Evolutionary conservation across 1,139 yeast species (phyloP), one percentile per base, ranked within the genome.

Genomic region (Pichia sp.): DNA sequence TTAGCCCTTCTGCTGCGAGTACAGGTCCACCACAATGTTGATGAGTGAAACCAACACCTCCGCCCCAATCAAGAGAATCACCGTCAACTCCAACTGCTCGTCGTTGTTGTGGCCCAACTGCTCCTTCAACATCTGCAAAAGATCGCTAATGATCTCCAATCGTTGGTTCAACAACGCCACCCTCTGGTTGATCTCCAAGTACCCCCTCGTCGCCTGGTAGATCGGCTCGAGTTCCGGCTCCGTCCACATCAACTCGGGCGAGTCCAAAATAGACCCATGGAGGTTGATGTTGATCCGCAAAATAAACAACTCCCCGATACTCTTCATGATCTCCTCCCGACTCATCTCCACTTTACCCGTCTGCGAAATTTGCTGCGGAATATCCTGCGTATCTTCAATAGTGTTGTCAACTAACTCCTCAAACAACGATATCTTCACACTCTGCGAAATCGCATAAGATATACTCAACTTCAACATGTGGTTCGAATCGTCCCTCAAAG

Each of bases 231-330:
- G 75, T 65, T 92, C 97, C 1, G 99, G 99, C 67, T 93, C 98
- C 0, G 97, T 85, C 99, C 99, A 93, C 97, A 93, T 90, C 56
- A 93, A 80, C 69, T 93, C 98, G 0, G 99, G 99, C 1, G 96
- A 88, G 68, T 93, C 99, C 59, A 93, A 74, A 26, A 93, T 95
- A 1, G 97, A 90, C 1, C 98, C 98, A 72, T 93, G 98, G 59
- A 93, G 75, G 67, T 93, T 93, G 61, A 90, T 89, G 69, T 87
- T 90, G 57, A 93, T 93, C 57, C 99, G 76, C 61, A 93, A 75
- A 57, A 93, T 93, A 70, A 93, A 93, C 59, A 93, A 77, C 69
- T 93, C 98, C 16, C 99, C 99, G 57, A 93, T 93, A 54, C 95
- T 86, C 72, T 90, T 92, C 97, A 93, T 92, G 55, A 92, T 92